Conservation (phyloP, 2,329 filamentous ascomycete genomes). For the Aspergillus pseudoviridinutans region DNA sequence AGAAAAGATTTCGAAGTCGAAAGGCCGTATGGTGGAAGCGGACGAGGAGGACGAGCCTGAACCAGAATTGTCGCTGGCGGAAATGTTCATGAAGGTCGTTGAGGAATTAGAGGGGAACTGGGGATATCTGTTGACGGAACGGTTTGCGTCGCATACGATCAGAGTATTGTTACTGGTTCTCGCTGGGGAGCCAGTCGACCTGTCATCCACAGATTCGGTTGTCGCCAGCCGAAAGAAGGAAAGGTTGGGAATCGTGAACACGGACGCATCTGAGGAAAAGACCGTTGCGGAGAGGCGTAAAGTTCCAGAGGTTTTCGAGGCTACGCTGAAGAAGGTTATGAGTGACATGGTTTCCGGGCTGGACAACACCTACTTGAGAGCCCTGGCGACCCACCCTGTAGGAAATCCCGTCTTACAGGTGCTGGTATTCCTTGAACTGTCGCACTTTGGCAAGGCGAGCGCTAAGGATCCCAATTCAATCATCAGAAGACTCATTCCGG, state of each 20-base stretch:
- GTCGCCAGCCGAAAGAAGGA: constrained; percentile 93
- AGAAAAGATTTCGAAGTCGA: constrained; percentile 59
- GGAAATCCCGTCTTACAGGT: constrained; percentile 93
- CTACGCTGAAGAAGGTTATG: constrained; percentile 78
- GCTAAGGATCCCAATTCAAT: constrained; percentile 64
- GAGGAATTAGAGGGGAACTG: constrained; percentile 85
- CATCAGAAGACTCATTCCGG: constrained; percentile 73
- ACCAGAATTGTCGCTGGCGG: constrained; percentile 68
- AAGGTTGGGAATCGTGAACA: constrained; percentile 61
- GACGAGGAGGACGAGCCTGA: constrained; percentile 41
- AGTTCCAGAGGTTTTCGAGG: constrained; percentile 74
- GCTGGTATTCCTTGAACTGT: constrained; percentile 79
- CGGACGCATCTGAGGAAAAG: constrained; percentile 49
- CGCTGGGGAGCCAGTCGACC: constrained; percentile 74
- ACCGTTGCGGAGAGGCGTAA: constrained; percentile 45
- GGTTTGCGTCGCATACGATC: constrained; percentile 85
- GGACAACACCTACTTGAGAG: constrained; percentile 73
- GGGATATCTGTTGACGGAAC: constrained; percentile 77
- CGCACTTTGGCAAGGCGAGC: constrained; percentile 64
- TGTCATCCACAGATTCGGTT: constrained; percentile 65
- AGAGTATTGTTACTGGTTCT: constrained; percentile 81
- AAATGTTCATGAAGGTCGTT: constrained; percentile 75
- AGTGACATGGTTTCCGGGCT: constrained; percentile 68
- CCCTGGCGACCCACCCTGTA: constrained; percentile 81
- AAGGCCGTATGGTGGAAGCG: constrained; percentile 38